phyloP scores from a whole-genome alignment of 2,329 filamentous ascomycete genomes.

The Arthrinium puccinioides region DNA sequence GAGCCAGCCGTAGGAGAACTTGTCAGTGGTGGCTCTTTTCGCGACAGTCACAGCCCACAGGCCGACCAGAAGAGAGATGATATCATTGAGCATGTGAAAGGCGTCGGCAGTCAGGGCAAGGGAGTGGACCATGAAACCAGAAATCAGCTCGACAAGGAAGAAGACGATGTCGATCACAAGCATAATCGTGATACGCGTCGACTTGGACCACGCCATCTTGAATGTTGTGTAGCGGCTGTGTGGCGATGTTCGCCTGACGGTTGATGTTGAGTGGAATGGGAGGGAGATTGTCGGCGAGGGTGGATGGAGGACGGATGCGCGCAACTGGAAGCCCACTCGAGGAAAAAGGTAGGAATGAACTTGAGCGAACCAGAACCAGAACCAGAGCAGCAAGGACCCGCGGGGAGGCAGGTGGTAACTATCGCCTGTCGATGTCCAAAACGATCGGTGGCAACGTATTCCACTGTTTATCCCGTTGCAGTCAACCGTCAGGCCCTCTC shows the following conservation, averaged over 20 bases:
- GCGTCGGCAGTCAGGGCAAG: constrained; percentile 92
- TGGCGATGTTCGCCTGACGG: not conserved
- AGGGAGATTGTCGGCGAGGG: not conserved
- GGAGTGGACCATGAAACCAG: constrained; percentile 82
- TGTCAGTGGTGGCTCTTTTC: constrained; percentile 76
- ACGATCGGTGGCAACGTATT: too few relatives aligned
- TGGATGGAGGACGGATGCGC: too few relatives aligned
- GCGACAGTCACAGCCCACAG: constrained; percentile 92
- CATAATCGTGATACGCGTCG: constrained; percentile 85
- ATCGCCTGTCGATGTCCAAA: too few relatives aligned
- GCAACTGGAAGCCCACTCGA: too few relatives aligned
- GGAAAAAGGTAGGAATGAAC: too few relatives aligned
- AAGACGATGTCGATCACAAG: constrained; percentile 84
- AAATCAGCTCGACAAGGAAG: constrained; percentile 81
- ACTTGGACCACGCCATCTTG: constrained; percentile 82
- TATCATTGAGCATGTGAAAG: constrained; percentile 99
- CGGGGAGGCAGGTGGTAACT: not conserved
- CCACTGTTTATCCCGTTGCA: too few relatives aligned
- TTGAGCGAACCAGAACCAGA: too few relatives aligned
- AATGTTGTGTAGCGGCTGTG: constrained; percentile 3
- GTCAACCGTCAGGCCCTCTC: too few relatives aligned
- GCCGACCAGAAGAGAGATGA: constrained; percentile 86
- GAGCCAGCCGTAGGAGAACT: constrained; percentile 96
- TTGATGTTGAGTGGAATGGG: not conserved
- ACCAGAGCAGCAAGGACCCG: too few relatives aligned